Conservation (phyloP, 2,329 filamentous ascomycete genomes). For the Clarireedia sp. region DNA sequence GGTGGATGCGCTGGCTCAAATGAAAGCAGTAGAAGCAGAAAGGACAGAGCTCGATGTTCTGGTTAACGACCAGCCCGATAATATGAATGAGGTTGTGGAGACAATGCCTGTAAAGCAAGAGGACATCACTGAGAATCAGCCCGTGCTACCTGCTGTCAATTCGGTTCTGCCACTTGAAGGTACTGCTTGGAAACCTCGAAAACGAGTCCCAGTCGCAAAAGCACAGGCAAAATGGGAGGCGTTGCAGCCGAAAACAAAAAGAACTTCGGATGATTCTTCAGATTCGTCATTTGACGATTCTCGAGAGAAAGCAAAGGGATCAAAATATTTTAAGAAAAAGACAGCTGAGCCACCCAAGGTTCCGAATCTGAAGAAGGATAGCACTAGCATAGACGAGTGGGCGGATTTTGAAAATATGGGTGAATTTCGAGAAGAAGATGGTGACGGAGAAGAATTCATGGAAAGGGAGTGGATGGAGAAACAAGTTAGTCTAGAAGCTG, state of each 20-base stretch:
- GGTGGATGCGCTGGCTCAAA: constrained; percentile 12
- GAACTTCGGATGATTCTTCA: not conserved
- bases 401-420: constrained; percentile 52
- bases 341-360: constrained; percentile 9
- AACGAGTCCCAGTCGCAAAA: constrained; percentile 18
- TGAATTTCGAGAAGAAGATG: constrained; percentile 40
- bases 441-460: constrained; percentile 53
- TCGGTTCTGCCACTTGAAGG: constrained; percentile 9
- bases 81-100: constrained; percentile 13
- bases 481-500: constrained; percentile 58
- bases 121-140: constrained; percentile 15
- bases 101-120: constrained; percentile 13
- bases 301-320: not conserved
- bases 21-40: constrained; percentile 14
- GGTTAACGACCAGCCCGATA: constrained; percentile 11
- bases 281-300: not conserved
- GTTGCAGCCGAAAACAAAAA: constrained; percentile 18
- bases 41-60: constrained; percentile 14
- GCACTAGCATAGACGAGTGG: constrained; percentile 41
- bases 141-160: constrained; percentile 12
- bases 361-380: constrained; percentile 42
- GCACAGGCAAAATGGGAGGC: constrained; percentile 27
- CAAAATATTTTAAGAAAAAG: constrained; percentile 11
- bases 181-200: constrained; percentile 9
- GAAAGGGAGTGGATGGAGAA: constrained; percentile 68